Percentiles rank a stretch among this genome's conserved stretches.
Conservation (phyloP, 1,284 basidiomycete species). For the Leccinum fuscescens region DNA sequence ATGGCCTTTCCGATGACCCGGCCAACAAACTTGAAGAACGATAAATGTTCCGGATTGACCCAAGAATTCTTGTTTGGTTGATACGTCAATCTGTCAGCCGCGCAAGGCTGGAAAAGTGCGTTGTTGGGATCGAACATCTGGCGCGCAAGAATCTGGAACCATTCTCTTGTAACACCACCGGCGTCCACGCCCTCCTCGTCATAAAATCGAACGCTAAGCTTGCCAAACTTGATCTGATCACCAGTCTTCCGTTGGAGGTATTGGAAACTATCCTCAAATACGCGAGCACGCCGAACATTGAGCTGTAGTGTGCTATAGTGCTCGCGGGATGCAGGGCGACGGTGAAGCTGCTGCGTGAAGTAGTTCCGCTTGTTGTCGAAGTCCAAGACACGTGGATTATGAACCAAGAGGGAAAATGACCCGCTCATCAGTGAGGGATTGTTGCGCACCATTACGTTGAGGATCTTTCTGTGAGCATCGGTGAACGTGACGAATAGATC, state of each 20-base stretch:
- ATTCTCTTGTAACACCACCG: slow-evolving; percentile 96
- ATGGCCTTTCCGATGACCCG: slow-evolving; percentile 96
- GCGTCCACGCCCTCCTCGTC: slow-evolving; percentile 99
- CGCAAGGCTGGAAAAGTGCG: slow-evolving; percentile 96
- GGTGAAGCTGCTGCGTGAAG: slow-evolving; percentile 95
- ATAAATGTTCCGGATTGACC: slow-evolving; percentile 92
- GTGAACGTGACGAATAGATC: slow-evolving; percentile 94
- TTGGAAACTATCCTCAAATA: slow-evolving; percentile 97
- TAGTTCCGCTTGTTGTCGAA: slow-evolving; percentile 99
- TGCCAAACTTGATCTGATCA: slow-evolving; percentile 97
- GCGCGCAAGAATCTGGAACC: slow-evolving; percentile 96
- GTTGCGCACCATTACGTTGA: slow-evolving; percentile 97
- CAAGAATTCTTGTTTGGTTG: slow-evolving; percentile 96
- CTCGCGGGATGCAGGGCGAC: slow-evolving; percentile 76
- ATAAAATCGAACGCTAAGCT: slow-evolving; percentile 95
- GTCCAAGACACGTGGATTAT: slow-evolving; percentile 95
- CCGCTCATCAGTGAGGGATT: slow-evolving; percentile 98
- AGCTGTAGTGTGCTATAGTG: slow-evolving; percentile 85
- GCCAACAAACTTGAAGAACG: slow-evolving; percentile 99
- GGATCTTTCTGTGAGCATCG: slow-evolving; percentile 89
- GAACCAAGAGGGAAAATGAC: slow-evolving; percentile 93
- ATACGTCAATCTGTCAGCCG: slow-evolving; percentile 91
- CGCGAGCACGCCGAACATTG: slow-evolving; percentile 89
- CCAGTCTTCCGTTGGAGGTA: slow-evolving; percentile 87
- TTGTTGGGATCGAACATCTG: slow-evolving; percentile 99